A percentile compares a stretch with the other conserved stretches of the same genome.
Evolutionary conservation across 345 rosid species (phyloP).

Genomic region (Aethionema arabicum): DNA sequence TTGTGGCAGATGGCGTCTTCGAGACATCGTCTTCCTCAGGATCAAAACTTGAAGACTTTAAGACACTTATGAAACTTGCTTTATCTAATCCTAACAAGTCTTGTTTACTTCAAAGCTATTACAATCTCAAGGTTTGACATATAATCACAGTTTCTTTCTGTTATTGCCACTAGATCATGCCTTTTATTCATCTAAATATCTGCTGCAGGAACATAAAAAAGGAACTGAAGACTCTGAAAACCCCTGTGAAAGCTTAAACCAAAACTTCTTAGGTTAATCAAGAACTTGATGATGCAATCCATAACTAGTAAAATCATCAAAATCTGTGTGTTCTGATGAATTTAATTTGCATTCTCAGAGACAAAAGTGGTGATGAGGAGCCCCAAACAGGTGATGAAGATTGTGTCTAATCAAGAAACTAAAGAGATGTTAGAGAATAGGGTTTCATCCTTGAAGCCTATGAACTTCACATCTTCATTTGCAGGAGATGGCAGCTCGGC

Average conservation of each 20-base stretch:
- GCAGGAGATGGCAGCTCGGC: slow-evolving; percentile 60
- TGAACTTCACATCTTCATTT: slow-evolving; percentile 56
- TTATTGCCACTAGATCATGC: not conserved
- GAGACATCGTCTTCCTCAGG: slow-evolving; percentile 54
- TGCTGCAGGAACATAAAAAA: slow-evolving; percentile 52
- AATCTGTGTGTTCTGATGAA: slow-evolving; percentile 25
- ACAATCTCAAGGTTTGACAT: slow-evolving; percentile 58
- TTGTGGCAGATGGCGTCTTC: slow-evolving; percentile 80
- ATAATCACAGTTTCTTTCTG: not conserved
- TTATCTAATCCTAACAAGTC: slow-evolving; percentile 53
- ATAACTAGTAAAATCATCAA: not conserved
- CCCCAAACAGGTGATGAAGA: slow-evolving; percentile 51
- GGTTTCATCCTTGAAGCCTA: slow-evolving; percentile 66
- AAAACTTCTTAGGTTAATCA: slow-evolving; percentile 60
- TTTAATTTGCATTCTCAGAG: slow-evolving; percentile 45
- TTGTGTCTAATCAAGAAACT: slow-evolving; percentile 50
- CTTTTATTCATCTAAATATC: slow-evolving; percentile 16
- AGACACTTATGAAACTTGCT: slow-evolving; percentile 57
- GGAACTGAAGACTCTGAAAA: slow-evolving; percentile 50
- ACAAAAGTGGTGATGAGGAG: slow-evolving; percentile 53
- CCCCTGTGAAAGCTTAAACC: slow-evolving; percentile 50
- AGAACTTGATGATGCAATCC: slow-evolving; percentile 16
- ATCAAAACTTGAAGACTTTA: slow-evolving; percentile 61
- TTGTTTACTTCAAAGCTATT: slow-evolving; percentile 61
- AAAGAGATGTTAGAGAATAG: slow-evolving; percentile 60